A percentile compares a stretch with the other conserved stretches of the same genome.
These are phyloP conservation scores for Cyathus striatus DNA, from an alignment of 768 basidiomycete species.

Conservation along the genomic window DNA sequence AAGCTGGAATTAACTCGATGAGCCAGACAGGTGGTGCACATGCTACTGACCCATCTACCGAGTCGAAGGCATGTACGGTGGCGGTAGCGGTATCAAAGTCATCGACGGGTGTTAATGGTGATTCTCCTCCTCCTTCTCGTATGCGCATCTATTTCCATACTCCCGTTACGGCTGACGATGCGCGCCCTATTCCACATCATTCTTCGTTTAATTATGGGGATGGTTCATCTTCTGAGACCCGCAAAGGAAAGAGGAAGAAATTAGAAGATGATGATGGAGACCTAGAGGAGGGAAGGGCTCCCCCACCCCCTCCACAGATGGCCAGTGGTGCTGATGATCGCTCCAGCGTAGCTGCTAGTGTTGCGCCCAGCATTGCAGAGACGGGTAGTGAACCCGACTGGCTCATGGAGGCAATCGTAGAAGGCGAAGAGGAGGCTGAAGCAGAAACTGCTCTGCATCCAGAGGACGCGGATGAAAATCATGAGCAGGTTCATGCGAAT, in stretches of 20 bases:
- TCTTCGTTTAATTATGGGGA: constrained; percentile 42
- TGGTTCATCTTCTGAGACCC: constrained; percentile 50
- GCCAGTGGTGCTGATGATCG: constrained; percentile 47
- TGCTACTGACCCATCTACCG: constrained; percentile 18
- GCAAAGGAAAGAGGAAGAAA: constrained; percentile 87
- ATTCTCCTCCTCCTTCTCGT: constrained; percentile 63
- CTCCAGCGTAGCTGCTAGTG: constrained; percentile 52
- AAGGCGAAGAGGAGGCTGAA: constrained; percentile 58
- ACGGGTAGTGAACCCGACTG: constrained; percentile 80
- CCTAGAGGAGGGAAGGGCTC: constrained; percentile 65
- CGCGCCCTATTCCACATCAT: constrained; percentile 65
- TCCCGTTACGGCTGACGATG: constrained; percentile 78
- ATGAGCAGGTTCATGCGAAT: constrained; percentile 38
- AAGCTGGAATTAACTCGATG: not conserved
- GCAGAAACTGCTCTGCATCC: constrained; percentile 34
- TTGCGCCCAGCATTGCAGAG: constrained; percentile 63
- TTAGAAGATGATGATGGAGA: constrained; percentile 86
- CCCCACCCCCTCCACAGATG: constrained; percentile 54
- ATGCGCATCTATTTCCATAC: constrained; percentile 93
- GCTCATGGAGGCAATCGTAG: constrained; percentile 85
- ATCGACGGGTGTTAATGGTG: constrained; percentile 24
- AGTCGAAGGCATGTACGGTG: constrained; percentile 18
- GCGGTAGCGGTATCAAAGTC: constrained; percentile 14
- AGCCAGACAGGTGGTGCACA: not conserved
- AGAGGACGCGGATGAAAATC: constrained; percentile 42